phyloP scores from a whole-genome alignment of 1,284 basidiomycete genomes.

The Cutaneotrichosporon cavernicola region DNA sequence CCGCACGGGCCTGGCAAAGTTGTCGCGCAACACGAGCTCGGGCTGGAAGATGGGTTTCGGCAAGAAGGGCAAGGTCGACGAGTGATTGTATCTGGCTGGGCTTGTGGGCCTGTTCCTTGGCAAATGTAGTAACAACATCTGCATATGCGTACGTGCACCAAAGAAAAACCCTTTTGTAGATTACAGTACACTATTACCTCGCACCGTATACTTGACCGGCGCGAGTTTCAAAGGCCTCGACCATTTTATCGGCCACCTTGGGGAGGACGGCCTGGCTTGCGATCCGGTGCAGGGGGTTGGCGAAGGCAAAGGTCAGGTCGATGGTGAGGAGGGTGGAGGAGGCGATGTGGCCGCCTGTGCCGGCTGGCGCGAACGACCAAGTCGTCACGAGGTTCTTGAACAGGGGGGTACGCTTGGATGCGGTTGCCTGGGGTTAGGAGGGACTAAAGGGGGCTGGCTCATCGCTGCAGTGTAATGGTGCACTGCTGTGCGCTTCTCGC shows the following conservation, averaged over 20 bases:
- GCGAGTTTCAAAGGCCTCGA: conserved; percentile 83
- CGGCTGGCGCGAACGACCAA: conserved; percentile 52
- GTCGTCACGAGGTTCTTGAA: conserved; percentile 81
- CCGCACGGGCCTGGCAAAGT: conserved; percentile 30
- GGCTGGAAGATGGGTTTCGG: conserved; percentile 48
- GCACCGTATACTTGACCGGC: conserved; percentile 66
- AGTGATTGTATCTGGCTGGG: conserved; percentile 1
- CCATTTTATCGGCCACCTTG: conserved; percentile 82
- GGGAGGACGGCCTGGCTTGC: conserved; percentile 81
- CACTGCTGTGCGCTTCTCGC: not conserved
- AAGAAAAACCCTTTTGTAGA: too few species aligned
- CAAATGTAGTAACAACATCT: not conserved
- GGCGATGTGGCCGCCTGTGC: conserved; percentile 1
- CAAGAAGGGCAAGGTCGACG: conserved; percentile 43
- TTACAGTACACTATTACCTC: not conserved
- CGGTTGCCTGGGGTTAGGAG: conserved; percentile 65
- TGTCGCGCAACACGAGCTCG: conserved; percentile 42
- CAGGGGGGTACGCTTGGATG: conserved; percentile 70
- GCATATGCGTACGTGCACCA: conserved; percentile 1
- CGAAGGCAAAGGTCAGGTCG: conserved; percentile 80
- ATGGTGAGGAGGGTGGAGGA: conserved; percentile 68
- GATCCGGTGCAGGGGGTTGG: conserved; percentile 78
- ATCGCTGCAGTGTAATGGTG: not conserved
- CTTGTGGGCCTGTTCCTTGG: not conserved
- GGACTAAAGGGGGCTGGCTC: not conserved